Evolutionary conservation across 257 asterid genomes (phyloP), one percentile per base, ranked within the genome.

Genomic region (Penstemon barbatus): DNA sequence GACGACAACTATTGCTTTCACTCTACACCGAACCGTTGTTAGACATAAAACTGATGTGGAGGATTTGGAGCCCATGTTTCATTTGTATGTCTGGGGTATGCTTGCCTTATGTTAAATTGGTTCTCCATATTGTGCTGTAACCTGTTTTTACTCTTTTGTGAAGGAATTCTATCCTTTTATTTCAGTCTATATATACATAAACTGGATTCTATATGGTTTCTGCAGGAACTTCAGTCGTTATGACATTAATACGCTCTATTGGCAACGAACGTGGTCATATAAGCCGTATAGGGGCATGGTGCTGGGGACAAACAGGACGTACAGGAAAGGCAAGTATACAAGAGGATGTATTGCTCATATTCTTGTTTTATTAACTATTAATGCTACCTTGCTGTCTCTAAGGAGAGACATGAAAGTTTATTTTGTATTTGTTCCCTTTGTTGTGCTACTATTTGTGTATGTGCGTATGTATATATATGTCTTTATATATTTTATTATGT

Each of bases 51-150:
- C 97, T 19, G 99, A 94, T 61, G 99, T 94, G 69, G 97, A 94
- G 82, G 99, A 94, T 81, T 84, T 94, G 76, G 99, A 91, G 83
- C 91, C 99, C 50, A 80, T 94, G 95, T 94, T 94, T 85, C 99
- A 94, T 80, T 83, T 94, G 78, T 94, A 84, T 71, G 97, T 91
- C 63, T 94, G 99, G 99, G 99, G 99, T 94, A 25, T 25, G 33
- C 33, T 11, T 9, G n/a, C 38, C 36, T 13, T 10, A 10, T 40
- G 11, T 33, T 1, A 38, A 39, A 11, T 25, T 71, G 12, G 6
- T 40, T 11, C 9, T 37, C 38, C 36, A 7, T 10, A 19, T 40
- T 46, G 8, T 33, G 33, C 4, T 50, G 15, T 33, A 25, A 33
- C 7, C 4, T 10, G n/a, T 33, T 40, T 46, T 37, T 37, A 51